Percentiles rank a stretch among this genome's conserved stretches.
Evolutionary conservation across 108 stramenopile species (phyloP).

Genomic region (Skeletonema tropicum): DNA sequence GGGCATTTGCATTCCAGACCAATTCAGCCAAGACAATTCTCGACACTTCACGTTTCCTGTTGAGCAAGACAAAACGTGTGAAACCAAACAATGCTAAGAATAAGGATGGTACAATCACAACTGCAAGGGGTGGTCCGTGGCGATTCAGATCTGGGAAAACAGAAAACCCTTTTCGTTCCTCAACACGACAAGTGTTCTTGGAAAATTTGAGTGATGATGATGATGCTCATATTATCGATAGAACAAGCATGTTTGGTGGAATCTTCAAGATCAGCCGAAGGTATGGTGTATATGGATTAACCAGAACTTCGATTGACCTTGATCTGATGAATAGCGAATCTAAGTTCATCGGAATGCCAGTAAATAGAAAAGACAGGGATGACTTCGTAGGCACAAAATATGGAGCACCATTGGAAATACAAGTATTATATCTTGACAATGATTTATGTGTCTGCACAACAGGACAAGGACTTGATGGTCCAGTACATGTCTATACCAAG

Average conservation of each 20-base stretch:
- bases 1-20: slow-evolving; percentile 67
- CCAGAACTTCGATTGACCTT: slow-evolving; percentile 55
- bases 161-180: slow-evolving; percentile 53
- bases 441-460: slow-evolving; percentile 65
- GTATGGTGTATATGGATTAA: slow-evolving; percentile 55
- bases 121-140: slow-evolving; percentile 43
- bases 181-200: slow-evolving; percentile 56
- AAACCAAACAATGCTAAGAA: neutral
- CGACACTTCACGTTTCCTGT: slow-evolving; percentile 52
- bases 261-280: slow-evolving; percentile 27
- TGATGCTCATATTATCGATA: slow-evolving; percentile 58
- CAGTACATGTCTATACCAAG: slow-evolving; percentile 66
- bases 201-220: slow-evolving; percentile 60
- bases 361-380: slow-evolving; percentile 20
- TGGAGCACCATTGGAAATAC: slow-evolving; percentile 46
- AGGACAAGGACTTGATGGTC: slow-evolving; percentile 36
- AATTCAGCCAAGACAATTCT: slow-evolving; percentile 51
- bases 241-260: slow-evolving; percentile 49
- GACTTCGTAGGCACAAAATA: slow-evolving; percentile 38
- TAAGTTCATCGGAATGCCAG: slow-evolving; percentile 23
- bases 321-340: slow-evolving; percentile 43
- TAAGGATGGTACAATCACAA: neutral
- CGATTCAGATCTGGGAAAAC: slow-evolving; percentile 43
- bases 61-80: slow-evolving; percentile 51
- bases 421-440: slow-evolving; percentile 61